Evolutionary conservation across 257 asterid species (phyloP), one percentile per base, ranked within the genome.

Genomic region (Nicotiana noctiflora): DNA sequence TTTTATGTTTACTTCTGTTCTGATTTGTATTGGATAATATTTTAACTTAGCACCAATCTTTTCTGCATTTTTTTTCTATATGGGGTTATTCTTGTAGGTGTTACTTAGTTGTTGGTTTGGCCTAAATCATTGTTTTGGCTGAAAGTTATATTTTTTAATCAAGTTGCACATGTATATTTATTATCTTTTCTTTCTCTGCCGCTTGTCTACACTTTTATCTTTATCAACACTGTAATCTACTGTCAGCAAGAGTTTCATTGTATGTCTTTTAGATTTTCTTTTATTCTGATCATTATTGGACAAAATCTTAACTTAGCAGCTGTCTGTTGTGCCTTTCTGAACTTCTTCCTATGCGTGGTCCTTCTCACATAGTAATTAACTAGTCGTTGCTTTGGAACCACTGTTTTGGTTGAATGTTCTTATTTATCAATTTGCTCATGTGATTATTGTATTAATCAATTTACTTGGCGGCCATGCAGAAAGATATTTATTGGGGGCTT

Each of bases 401-500:
- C 15, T 49, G 61, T 49, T 49, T 23, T 7, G 23, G 9, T 74
- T 46, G 61, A 49, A 49, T 72, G 23, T 72, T 72, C 57, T 55
- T 74, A 14, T 23, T 72, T 49, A 23, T 49, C 9, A 23, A 74
- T 14, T 49, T 74, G 17, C 79, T 14, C 25, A 49, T 15, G 79
- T 51, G 17, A 12, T 53, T 74, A 49, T 74, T 74, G 2, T 21
- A 23, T 46, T 72, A 46, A 72, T 72, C 37, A 46, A 46, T 2
- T 57, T 60, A 23, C 25, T 74, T 49, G 61, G 79, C 15, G 84
- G 79, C 81, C 83, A 64, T 83, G 86, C 72, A 89, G 93, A 76
- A 89, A 89, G 83, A 83, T 89, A n/a, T 89, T 89, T 68, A 88
- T 89, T 23, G 93, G 93, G 81, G 91, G 93, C 76, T 88, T 89